Conservation (phyloP, 805 yeast species). For the Ogataea minuta region DNA sequence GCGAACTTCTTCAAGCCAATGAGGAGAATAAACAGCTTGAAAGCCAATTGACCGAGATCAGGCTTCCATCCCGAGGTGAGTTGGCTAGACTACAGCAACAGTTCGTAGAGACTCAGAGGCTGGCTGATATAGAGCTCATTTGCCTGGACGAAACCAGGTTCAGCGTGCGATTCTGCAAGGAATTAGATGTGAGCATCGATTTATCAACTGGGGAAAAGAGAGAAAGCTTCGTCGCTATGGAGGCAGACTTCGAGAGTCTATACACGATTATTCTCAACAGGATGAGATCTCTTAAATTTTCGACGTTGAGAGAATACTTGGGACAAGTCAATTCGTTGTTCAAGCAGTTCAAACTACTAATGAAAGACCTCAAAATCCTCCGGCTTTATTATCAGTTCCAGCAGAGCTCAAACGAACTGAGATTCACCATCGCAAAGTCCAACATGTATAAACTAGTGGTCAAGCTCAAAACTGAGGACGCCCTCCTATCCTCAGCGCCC, state of each 20-base stretch:
- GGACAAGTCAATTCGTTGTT: not conserved
- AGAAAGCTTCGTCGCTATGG: not conserved
- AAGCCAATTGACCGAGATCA: conserved; percentile 6
- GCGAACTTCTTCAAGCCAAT: not conserved
- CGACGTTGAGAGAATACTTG: conserved; percentile 12
- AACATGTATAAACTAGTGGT: conserved; percentile 14
- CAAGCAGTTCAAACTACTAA: conserved; percentile 8
- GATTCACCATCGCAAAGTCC: conserved; percentile 10
- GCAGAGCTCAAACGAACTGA: conserved; percentile 1
- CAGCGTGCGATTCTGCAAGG: conserved; percentile 4
- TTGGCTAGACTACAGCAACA: conserved; percentile 9
- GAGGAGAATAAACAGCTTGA: conserved; percentile 7
- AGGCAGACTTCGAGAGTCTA: conserved; percentile 5
- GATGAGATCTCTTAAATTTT: not conserved
- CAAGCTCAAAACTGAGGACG: conserved; percentile 5
- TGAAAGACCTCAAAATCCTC: conserved; percentile 14
- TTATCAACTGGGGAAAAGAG: conserved; percentile 6
- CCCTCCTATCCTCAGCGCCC: conserved; percentile 9
- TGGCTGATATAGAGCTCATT: conserved; percentile 13
- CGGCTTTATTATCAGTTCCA: conserved; percentile 13
- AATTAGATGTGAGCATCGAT: conserved; percentile 10
- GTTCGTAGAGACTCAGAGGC: conserved; percentile 15
- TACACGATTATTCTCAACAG: conserved; percentile 1
- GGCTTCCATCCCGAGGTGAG: conserved; percentile 22
- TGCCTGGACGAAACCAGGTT: conserved; percentile 5